A percentile compares a stretch with the other conserved stretches of the same genome.
phyloP scores from a whole-genome alignment of 345 rosid species.

The Rhizophora apiculata region DNA sequence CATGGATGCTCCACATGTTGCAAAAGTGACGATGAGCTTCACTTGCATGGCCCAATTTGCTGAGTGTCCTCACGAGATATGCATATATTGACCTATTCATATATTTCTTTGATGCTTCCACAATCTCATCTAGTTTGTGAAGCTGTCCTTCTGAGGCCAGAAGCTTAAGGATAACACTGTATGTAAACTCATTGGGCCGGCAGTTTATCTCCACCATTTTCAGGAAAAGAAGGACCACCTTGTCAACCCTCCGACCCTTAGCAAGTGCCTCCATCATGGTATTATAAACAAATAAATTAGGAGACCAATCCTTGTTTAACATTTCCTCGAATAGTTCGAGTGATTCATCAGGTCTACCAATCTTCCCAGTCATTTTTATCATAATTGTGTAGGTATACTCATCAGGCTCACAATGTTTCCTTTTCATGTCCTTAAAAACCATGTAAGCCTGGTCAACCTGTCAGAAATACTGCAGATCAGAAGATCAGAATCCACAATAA shows the following conservation, averaged over 20 bases:
- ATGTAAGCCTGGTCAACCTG: constrained; percentile 68
- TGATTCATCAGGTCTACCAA: constrained; percentile 57
- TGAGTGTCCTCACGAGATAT: constrained; percentile 62
- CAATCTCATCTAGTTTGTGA: constrained; percentile 52
- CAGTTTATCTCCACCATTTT: constrained; percentile 63
- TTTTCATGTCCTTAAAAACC: constrained; percentile 83
- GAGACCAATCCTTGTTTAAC: constrained; percentile 50
- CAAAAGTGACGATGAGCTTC: constrained; percentile 87
- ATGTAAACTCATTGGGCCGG: constrained; percentile 68
- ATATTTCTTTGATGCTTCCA: constrained; percentile 65
- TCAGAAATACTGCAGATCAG: constrained; percentile 64
- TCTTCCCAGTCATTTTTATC: constrained; percentile 74
- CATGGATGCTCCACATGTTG: constrained; percentile 85
- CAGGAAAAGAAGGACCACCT: constrained; percentile 62
- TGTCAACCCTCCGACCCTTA: constrained; percentile 59
- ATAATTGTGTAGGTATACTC: constrained; percentile 79
- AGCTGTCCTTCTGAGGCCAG: constrained; percentile 68
- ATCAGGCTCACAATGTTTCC: constrained; percentile 61
- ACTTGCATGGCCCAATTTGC: constrained; percentile 69
- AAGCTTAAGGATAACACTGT: constrained; percentile 50
- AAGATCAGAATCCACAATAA: constrained; percentile 35
- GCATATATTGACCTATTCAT: constrained; percentile 74
- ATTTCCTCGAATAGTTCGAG: constrained; percentile 66
- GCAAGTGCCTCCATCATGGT: constrained; percentile 78
- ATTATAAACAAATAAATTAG: constrained; percentile 61